phyloP scores from a whole-genome alignment of 2,329 filamentous ascomycete species.

The Aureobasidium sp. region DNA sequence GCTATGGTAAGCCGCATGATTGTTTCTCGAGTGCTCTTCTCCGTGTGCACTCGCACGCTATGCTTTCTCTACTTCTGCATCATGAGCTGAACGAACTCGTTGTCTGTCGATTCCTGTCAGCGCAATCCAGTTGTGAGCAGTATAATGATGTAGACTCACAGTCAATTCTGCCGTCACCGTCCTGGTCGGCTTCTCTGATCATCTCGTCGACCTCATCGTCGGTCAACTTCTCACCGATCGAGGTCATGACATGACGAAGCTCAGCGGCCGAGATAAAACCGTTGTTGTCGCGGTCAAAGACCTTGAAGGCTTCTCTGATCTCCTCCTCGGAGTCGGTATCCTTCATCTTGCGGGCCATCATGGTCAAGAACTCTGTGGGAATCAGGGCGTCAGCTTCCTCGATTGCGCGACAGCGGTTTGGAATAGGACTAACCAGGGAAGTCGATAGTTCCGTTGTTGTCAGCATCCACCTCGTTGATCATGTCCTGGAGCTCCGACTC shows the following conservation, averaged over 20 bases:
- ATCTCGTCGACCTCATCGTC: conserved; percentile 58
- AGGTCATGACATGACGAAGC: conserved; percentile 54
- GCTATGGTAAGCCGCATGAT: not conserved
- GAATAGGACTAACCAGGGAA: conserved; percentile 42
- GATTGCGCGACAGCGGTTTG: not conserved
- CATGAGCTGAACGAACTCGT: conserved; percentile 49
- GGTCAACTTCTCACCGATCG: conserved; percentile 55
- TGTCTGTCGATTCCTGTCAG: conserved; percentile 31
- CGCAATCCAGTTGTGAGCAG: not conserved
- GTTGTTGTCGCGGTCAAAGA: conserved; percentile 58
- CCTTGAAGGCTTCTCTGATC: conserved; percentile 56
- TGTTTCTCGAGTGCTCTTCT: conserved; percentile 2
- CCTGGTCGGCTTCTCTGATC: conserved; percentile 56
- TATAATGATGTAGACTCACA: conserved; percentile 38
- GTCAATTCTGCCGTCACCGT: conserved; percentile 56
- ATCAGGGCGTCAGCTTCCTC: not conserved
- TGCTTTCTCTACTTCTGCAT: conserved; percentile 42
- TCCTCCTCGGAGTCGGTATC: conserved; percentile 55
- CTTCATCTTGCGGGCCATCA: conserved; percentile 57
- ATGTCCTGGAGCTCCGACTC: conserved; percentile 56
- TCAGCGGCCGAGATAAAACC: conserved; percentile 57
- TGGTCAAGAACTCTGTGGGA: conserved; percentile 51
- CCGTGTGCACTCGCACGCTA: not conserved
- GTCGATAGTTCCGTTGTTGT: conserved; percentile 58
- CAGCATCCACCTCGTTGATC: conserved; percentile 57